A percentile compares a stretch with the other conserved stretches of the same genome.
phyloP scores from a whole-genome alignment of 169 alveolate genomes.

The Perkinsus chesapeaki region DNA sequence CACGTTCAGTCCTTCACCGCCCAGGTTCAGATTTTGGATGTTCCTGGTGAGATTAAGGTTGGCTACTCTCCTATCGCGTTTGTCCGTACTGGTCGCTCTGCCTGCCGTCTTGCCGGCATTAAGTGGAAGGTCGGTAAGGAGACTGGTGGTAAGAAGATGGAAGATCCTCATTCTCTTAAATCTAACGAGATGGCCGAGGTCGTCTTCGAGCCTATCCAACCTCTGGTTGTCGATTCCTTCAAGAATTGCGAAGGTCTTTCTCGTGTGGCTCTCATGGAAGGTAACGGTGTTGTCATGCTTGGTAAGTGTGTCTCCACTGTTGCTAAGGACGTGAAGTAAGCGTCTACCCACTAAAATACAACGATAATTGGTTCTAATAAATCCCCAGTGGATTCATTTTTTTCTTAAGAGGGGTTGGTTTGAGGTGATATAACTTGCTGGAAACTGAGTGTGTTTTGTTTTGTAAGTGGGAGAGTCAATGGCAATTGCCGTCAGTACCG shows the following conservation, averaged over 20 bases:
- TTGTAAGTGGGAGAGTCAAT: neutral
- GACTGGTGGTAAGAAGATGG: constrained; percentile 86
- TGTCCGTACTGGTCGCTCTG: constrained; percentile 35
- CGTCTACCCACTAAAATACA: neutral
- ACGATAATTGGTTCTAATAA: neutral
- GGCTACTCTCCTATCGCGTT: constrained; percentile 89
- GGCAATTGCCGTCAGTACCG: neutral
- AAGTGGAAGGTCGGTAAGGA: constrained; percentile 60
- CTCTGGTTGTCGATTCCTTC: constrained; percentile 90
- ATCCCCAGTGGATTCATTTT: neutral
- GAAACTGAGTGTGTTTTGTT: neutral
- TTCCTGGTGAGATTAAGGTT: constrained; percentile 89
- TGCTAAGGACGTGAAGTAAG: neutral
- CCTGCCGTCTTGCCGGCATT: constrained; percentile 42
- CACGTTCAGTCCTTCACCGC: constrained; percentile 84
- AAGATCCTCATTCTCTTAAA: constrained; percentile 86
- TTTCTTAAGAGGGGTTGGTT: neutral
- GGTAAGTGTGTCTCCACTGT: constrained; percentile 9
- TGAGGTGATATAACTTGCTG: neutral
- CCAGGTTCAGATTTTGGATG: constrained; percentile 86
- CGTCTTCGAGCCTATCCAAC: constrained; percentile 84
- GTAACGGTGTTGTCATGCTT: constrained; percentile 6
- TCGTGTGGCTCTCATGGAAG: constrained; percentile 26
- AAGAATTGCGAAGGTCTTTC: constrained; percentile 68
- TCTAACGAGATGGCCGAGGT: constrained; percentile 91